Conservation (phyloP, 2,329 filamentous ascomycete species). For the Botrytis squamosa region DNA sequence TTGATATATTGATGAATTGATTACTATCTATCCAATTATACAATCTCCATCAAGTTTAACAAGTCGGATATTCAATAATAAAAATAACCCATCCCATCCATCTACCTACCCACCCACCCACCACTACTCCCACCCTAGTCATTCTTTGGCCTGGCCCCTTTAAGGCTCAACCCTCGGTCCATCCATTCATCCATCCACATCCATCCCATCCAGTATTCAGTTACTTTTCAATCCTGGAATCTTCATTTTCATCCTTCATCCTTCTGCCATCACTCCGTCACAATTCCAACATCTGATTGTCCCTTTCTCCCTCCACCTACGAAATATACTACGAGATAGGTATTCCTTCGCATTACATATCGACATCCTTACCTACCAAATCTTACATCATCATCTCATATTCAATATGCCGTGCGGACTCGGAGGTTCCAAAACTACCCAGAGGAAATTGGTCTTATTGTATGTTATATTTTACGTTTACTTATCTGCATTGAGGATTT, state of each 20-base stretch:
- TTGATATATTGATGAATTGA: neutral
- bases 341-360: neutral
- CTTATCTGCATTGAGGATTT: neutral
- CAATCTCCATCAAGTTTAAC: neutral
- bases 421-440: constrained; percentile 63
- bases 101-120: neutral
- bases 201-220: neutral
- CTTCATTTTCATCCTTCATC: neutral
- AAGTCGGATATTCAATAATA: neutral
- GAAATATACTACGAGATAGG: neutral
- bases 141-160: constrained; percentile 1
- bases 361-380: neutral
- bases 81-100: neutral
- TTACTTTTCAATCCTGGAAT: constrained; percentile 2
- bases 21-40: neutral
- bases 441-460: constrained; percentile 73
- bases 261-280: neutral
- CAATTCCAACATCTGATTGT: neutral
- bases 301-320: neutral
- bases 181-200: neutral
- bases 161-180: constrained; percentile 8
- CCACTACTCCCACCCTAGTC: neutral
- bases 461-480: constrained; percentile 43
- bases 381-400: neutral
- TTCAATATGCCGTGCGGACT: constrained; percentile 38